These are phyloP conservation scores for Cryptococcus hybrid DNA, from an alignment of 1,284 basidiomycete species.

Conservation along the genomic window DNA sequence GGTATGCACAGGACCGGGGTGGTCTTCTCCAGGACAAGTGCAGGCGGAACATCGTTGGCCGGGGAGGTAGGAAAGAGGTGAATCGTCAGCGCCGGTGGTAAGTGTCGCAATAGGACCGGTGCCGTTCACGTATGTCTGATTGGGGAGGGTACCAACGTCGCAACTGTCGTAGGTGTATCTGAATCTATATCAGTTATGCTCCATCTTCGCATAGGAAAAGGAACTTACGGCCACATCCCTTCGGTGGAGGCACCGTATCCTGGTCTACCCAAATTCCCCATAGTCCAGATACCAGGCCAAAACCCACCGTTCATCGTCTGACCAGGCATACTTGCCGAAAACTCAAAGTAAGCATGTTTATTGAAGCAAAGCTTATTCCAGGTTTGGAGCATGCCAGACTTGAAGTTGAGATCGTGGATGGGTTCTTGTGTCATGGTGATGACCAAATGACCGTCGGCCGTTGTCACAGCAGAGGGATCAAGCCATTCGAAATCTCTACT, in stretches of 20 bases:
- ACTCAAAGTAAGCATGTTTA: slow-evolving; percentile 46
- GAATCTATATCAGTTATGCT: no score
- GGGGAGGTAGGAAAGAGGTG: not conserved
- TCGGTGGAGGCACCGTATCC: slow-evolving; percentile 66
- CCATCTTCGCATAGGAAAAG: slow-evolving; percentile 17
- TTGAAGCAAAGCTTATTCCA: slow-evolving; percentile 55
- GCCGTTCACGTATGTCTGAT: slow-evolving; percentile 48
- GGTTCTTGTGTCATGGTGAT: slow-evolving; percentile 69
- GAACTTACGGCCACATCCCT: slow-evolving; percentile 55
- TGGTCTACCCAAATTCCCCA: slow-evolving; percentile 52
- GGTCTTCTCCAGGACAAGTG: slow-evolving; percentile 59
- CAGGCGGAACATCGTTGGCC: slow-evolving; percentile 42
- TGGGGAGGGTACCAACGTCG: slow-evolving; percentile 43
- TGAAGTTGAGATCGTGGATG: slow-evolving; percentile 72
- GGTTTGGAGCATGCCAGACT: slow-evolving; percentile 56
- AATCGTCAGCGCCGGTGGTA: slow-evolving; percentile 36
- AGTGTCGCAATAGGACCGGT: slow-evolving; percentile 47
- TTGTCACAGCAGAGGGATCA: slow-evolving; percentile 77
- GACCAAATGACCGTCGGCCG: slow-evolving; percentile 71
- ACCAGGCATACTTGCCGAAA: slow-evolving; percentile 43
- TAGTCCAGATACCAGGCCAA: slow-evolving; percentile 55
- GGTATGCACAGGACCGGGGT: slow-evolving; percentile 60
- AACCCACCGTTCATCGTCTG: slow-evolving; percentile 46
- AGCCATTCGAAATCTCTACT: slow-evolving; percentile 53
- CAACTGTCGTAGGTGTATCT: slow-evolving; percentile 40